A percentile compares a stretch with the other conserved stretches of the same genome.
Evolutionary conservation across 257 asterid genomes (phyloP).

Genomic region (Verbascum thapsus): DNA sequence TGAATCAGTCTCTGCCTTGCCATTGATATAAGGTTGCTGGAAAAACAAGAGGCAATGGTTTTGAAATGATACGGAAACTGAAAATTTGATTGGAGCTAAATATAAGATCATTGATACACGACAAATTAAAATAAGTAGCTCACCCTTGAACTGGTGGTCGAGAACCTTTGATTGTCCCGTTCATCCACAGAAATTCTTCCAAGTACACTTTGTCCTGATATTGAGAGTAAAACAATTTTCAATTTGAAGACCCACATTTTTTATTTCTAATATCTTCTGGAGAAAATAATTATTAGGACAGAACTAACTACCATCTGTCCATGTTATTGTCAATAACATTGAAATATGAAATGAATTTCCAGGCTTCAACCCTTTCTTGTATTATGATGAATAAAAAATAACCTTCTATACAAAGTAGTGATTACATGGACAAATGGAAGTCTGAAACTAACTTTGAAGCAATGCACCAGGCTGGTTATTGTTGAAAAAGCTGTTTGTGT

Average conservation of each 20-base stretch:
- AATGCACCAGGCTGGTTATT: conserved; percentile 7
- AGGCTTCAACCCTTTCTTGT: neutral
- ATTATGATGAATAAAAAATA: neutral
- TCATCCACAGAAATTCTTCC: conserved; percentile 48
- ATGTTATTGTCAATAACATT: too few species aligned
- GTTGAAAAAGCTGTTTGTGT: too few species aligned
- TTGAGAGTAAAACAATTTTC: conserved; percentile 30
- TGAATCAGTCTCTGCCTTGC: conserved; percentile 57
- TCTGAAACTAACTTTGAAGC: conserved; percentile 4
- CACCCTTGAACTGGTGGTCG: conserved; percentile 60
- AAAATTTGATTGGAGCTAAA: neutral
- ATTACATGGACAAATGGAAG: conserved; percentile 1
- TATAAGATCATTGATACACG: conserved; percentile 1
- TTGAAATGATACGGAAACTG: conserved; percentile 23
- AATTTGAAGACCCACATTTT: too few species aligned
- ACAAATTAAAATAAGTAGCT: conserved; percentile 29
- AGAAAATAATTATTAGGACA: too few species aligned
- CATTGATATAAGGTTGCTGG: conserved; percentile 77
- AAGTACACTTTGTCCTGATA: conserved; percentile 59
- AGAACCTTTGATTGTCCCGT: conserved; percentile 43
- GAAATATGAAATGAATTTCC: neutral
- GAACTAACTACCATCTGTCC: too few species aligned
- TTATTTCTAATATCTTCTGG: too few species aligned
- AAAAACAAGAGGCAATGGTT: conserved; percentile 32
- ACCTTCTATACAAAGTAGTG: conserved; percentile 16